These are phyloP conservation scores for Zygotorulaspora chibaensis DNA, from an alignment of 805 yeast genomes.

Conservation along the genomic window DNA sequence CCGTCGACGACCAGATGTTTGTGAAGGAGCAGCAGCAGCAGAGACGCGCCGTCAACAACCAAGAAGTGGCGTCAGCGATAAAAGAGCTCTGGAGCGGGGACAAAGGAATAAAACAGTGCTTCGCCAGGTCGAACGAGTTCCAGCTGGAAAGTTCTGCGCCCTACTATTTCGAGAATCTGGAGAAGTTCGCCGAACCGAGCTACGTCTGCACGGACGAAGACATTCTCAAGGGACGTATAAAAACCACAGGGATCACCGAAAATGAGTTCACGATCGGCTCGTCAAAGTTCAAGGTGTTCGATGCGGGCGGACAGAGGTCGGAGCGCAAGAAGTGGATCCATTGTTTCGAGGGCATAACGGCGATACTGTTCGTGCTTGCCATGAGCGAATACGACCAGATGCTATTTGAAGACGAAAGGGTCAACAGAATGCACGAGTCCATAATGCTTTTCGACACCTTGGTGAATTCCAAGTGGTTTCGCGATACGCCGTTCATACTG, in stretches of 20 bases:
- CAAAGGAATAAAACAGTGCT: constrained; percentile 58
- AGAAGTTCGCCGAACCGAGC: constrained; percentile 55
- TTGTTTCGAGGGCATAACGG: constrained; percentile 85
- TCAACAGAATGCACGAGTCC: constrained; percentile 88
- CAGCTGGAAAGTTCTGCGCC: constrained; percentile 81
- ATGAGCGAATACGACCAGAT: constrained; percentile 89
- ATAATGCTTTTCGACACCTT: constrained; percentile 76
- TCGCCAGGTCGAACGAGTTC: constrained; percentile 62
- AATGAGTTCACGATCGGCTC: constrained; percentile 67
- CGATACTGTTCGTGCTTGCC: constrained; percentile 83
- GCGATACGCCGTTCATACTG: constrained; percentile 78
- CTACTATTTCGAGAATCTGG: constrained; percentile 74
- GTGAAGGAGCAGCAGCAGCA: constrained; percentile 14
- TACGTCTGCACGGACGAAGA: constrained; percentile 78
- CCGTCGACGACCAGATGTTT: constrained; percentile 26
- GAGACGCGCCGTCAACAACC: constrained; percentile 31
- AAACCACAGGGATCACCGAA: constrained; percentile 94
- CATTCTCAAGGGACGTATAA: constrained; percentile 83
- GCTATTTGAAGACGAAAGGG: constrained; percentile 83
- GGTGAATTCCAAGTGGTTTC: constrained; percentile 82
- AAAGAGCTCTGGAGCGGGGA: constrained; percentile 65
- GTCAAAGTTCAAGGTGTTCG: constrained; percentile 69
- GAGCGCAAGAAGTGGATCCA: constrained; percentile 94
- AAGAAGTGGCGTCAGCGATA: constrained; percentile 70
- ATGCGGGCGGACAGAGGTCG: constrained; percentile 95